These are phyloP conservation scores for Leucaena leucocephala DNA, from an alignment of 306 rosid species.

Conservation along the genomic window DNA sequence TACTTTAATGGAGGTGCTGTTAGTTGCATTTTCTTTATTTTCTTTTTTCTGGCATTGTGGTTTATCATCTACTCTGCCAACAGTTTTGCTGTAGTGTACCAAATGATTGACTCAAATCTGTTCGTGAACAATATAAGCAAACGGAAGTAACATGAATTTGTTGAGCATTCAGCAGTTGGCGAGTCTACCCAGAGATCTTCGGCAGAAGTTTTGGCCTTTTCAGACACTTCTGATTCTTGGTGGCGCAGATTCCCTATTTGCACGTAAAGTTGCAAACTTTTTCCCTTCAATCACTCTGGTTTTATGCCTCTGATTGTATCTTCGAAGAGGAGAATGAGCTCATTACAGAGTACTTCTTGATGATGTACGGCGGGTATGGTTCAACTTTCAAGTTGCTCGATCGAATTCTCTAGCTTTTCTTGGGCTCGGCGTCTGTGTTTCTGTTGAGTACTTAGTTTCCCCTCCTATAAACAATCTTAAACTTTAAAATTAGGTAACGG, in stretches of 20 bases:
- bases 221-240: not conserved
- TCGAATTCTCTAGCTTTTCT: not conserved
- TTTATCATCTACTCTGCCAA: not conserved
- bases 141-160: slow-evolving; percentile 23
- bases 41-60: not conserved
- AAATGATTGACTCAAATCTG: not conserved
- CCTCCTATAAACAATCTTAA: not conserved
- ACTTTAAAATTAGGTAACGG: not conserved
- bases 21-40: not conserved
- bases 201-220: not conserved
- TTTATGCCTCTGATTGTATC: not conserved
- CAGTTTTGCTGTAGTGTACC: slow-evolving; percentile 2
- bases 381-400: not conserved
- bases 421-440: not conserved
- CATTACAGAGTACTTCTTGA: not conserved
- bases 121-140: not conserved
- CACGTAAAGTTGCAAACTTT: not conserved
- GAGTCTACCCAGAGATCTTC: not conserved
- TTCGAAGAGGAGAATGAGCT: not conserved
- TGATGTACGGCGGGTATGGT: not conserved
- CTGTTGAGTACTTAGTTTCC: not conserved
- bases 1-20: slow-evolving; percentile 12
- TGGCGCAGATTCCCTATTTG: not conserved
- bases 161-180: slow-evolving; percentile 18
- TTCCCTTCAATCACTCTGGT: not conserved